These are phyloP conservation scores for Aspergillus sp. DNA, from an alignment of 2,329 filamentous ascomycete species.

Conservation along the genomic window DNA sequence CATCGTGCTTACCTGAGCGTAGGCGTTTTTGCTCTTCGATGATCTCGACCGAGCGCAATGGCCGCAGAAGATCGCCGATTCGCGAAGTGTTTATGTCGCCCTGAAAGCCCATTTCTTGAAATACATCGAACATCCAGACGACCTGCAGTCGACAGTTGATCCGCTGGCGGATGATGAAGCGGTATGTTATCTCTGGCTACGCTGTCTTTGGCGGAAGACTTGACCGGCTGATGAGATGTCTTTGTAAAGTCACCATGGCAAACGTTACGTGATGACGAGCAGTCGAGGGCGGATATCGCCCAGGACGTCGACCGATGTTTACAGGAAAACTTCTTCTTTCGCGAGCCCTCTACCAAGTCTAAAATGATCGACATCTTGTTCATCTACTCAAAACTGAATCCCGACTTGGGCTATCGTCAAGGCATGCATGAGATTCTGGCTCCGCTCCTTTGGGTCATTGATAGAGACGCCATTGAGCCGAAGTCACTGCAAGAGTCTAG, in stretches of 20 bases:
- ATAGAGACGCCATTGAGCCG: constrained; percentile 73
- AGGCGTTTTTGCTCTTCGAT: constrained; percentile 81
- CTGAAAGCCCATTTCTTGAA: constrained; percentile 74
- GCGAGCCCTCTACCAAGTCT: constrained; percentile 72
- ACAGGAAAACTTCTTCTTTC: constrained; percentile 89
- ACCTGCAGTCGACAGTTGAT: constrained; percentile 73
- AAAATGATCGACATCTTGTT: constrained; percentile 89
- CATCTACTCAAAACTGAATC: constrained; percentile 90
- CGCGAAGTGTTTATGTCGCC: constrained; percentile 72
- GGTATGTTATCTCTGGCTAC: constrained; percentile 47
- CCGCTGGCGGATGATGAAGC: constrained; percentile 81
- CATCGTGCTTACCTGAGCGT: constrained; percentile 25
- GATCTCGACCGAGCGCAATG: constrained; percentile 66
- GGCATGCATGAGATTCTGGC: constrained; percentile 97
- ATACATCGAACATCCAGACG: constrained; percentile 81
- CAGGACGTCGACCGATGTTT: constrained; percentile 92
- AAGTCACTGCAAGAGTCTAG: constrained; percentile 36
- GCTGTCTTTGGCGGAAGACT: constrained; percentile 48
- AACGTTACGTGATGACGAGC: constrained; percentile 80
- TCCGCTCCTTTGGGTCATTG: constrained; percentile 80
- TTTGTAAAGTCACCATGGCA: constrained; percentile 80
- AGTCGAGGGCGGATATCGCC: constrained; percentile 80
- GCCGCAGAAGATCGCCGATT: constrained; percentile 66
- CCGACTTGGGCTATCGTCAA: constrained; percentile 87
- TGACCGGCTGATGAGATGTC: constrained; percentile 24